A percentile compares a stretch with the other conserved stretches of the same genome.
Evolutionary conservation across 2,329 filamentous ascomycete genomes (phyloP).

Genomic region (Knufia fluminis): DNA sequence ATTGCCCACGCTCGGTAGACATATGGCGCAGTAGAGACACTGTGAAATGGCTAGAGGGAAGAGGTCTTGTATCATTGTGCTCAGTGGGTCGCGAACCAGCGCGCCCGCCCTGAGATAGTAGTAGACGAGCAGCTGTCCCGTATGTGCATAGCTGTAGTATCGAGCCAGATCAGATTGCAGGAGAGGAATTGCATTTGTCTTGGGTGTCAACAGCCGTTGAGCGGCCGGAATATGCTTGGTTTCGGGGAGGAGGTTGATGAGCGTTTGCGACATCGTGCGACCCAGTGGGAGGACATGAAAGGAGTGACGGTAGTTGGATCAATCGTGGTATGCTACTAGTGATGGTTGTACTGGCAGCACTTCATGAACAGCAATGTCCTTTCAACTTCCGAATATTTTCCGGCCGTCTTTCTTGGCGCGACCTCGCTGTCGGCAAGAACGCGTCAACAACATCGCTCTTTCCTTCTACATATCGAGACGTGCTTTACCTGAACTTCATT

Average conservation of each 20-base stretch:
- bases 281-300: neutral
- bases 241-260: constrained; percentile 16
- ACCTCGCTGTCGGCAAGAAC: neutral
- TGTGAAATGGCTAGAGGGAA: constrained; percentile 58
- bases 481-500: too few species aligned
- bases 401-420: neutral
- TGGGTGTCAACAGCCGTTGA: constrained; percentile 19
- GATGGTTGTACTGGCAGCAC: neutral
- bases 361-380: neutral
- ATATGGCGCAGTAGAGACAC: constrained; percentile 47
- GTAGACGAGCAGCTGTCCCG: constrained; percentile 55
- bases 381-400: neutral
- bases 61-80: constrained; percentile 52
- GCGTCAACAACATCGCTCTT: neutral
- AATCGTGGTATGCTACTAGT: neutral
- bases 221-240: constrained; percentile 6
- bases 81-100: constrained; percentile 61
- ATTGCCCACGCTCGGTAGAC: constrained; percentile 46
- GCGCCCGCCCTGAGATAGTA: constrained; percentile 55
- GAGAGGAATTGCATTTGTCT: constrained; percentile 35
- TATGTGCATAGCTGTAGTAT: constrained; percentile 57
- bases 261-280: constrained; percentile 10
- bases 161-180: constrained; percentile 41
- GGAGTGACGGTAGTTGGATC: neutral
- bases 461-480: too few species aligned